A percentile compares a stretch with the other conserved stretches of the same genome.
Conservation (phyloP, 202 grass and related monocot genomes). For the Schoenoplectus triqueter region DNA sequence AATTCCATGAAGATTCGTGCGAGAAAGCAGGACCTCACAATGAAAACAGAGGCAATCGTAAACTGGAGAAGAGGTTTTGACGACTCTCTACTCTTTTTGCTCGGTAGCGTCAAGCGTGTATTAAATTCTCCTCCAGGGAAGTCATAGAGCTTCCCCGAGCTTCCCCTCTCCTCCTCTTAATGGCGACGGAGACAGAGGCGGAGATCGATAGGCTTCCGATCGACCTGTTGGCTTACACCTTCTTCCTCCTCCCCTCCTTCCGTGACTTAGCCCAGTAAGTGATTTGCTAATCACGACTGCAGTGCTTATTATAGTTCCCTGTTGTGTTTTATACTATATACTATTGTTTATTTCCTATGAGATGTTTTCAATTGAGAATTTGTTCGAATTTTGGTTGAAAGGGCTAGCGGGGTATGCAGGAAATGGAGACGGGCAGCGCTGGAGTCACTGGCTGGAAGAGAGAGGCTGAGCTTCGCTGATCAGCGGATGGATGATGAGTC, state of each 20-base stretch:
- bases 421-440: constrained; percentile 76
- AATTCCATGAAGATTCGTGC: constrained; percentile 8
- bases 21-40: neutral
- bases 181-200: constrained; percentile 39
- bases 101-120: neutral
- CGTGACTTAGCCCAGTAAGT: constrained; percentile 72
- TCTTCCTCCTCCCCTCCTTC: constrained; percentile 76
- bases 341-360: neutral
- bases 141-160: neutral
- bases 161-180: neutral
- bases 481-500: constrained; percentile 77
- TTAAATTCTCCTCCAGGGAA: neutral
- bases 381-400: constrained; percentile 27
- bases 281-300: neutral
- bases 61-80: neutral
- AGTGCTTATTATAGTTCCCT: neutral
- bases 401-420: constrained; percentile 70
- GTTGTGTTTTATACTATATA: neutral
- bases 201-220: constrained; percentile 68
- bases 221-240: constrained; percentile 71
- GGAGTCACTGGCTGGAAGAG: constrained; percentile 66
- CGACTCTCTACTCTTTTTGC: neutral
- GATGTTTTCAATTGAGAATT: neutral
- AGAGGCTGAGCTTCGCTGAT: constrained; percentile 76
- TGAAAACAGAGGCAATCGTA: neutral